These are phyloP conservation scores for Chernovozyma sophiae-reginae DNA, from an alignment of 1,139 yeast species.

Conservation along the genomic window DNA sequence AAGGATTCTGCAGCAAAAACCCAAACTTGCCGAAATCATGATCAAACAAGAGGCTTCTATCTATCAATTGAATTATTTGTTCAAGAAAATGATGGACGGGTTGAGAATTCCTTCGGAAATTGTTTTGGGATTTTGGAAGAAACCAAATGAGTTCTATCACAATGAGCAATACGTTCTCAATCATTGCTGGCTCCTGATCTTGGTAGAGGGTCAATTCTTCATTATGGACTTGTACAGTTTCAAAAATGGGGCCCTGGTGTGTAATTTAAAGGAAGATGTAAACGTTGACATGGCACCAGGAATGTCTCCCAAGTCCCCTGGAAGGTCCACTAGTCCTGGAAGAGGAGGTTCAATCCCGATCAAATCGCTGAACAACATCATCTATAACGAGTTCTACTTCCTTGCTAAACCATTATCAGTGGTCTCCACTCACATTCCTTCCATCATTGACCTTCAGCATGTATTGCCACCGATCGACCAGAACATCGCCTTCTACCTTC, in stretches of 20 bases:
- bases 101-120: conserved; percentile 72
- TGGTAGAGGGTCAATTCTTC: conserved; percentile 73
- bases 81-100: conserved; percentile 67
- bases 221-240: conserved; percentile 57
- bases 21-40: conserved; percentile 36
- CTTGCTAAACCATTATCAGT: conserved; percentile 69
- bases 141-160: conserved; percentile 59
- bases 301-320: neutral
- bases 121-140: conserved; percentile 78
- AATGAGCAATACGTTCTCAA: conserved; percentile 58
- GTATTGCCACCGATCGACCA: conserved; percentile 81
- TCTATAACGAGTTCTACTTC: conserved; percentile 60
- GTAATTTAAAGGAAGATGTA: conserved; percentile 24
- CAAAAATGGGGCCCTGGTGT: conserved; percentile 25
- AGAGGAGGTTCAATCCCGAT: conserved; percentile 10
- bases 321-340: neutral
- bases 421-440: conserved; percentile 84
- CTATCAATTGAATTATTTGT: conserved; percentile 72
- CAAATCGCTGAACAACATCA: neutral
- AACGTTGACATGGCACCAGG: conserved; percentile 8
- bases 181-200: conserved; percentile 85
- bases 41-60: conserved; percentile 48
- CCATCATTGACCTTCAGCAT: conserved; percentile 74
- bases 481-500: conserved; percentile 72
- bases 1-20: conserved; percentile 38